phyloP scores from a whole-genome alignment of 441 rosid genomes.

The Gossypium trilobum region DNA sequence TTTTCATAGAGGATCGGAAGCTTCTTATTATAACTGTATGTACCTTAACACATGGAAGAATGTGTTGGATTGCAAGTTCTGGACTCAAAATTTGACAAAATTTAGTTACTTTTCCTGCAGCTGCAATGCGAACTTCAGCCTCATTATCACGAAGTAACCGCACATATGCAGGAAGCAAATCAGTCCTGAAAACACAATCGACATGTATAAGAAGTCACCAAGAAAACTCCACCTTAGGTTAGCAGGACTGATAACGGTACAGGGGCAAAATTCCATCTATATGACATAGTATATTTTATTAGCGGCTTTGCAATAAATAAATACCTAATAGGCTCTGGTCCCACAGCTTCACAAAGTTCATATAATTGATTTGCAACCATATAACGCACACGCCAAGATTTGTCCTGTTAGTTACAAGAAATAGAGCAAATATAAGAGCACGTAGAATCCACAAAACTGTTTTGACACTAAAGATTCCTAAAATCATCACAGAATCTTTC shows the following conservation, averaged over 20 bases:
- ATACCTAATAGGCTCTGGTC: conserved; percentile 81
- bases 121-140: conserved; percentile 98
- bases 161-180: conserved; percentile 89
- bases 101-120: conserved; percentile 88
- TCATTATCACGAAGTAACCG: conserved; percentile 88
- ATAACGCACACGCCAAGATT: conserved; percentile 95
- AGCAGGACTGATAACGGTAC: neutral
- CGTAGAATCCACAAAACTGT: neutral
- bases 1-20: neutral
- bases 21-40: conserved; percentile 2
- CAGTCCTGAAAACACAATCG: conserved; percentile 37
- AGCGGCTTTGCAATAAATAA: neutral
- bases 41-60: conserved; percentile 94
- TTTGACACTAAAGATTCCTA: neutral
- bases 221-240: neutral
- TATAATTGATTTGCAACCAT: conserved; percentile 91
- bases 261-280: neutral
- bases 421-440: conserved; percentile 9
- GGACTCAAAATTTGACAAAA: conserved; percentile 81
- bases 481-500: neutral
- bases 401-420: conserved; percentile 43
- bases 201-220: neutral
- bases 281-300: neutral
- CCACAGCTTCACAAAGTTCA: conserved; percentile 86
- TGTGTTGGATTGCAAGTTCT: conserved; percentile 70